These are phyloP conservation scores for Fagus sylvatica DNA, from an alignment of 306 rosid species.

Conservation along the genomic window DNA sequence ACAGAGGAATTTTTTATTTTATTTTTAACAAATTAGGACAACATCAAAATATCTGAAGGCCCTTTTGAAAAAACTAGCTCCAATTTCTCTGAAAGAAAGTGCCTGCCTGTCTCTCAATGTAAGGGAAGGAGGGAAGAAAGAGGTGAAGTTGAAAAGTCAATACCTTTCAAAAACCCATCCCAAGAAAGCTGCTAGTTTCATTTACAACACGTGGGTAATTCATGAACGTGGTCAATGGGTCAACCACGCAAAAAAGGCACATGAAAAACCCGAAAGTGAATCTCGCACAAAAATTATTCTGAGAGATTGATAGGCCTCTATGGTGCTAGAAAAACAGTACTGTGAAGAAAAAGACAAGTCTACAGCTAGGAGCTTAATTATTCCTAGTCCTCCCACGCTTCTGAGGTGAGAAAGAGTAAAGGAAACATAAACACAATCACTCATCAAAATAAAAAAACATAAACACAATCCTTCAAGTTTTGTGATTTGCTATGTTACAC, in stretches of 20 bases:
- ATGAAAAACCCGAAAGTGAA: slow-evolving; percentile 23
- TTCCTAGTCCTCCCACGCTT: slow-evolving; percentile 16
- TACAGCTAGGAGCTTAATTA: slow-evolving; percentile 13
- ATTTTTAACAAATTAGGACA: neutral
- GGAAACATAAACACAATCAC: neutral
- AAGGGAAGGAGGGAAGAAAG: slow-evolving; percentile 17
- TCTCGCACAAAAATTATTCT: slow-evolving; percentile 17
- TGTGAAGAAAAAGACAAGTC: slow-evolving; percentile 27
- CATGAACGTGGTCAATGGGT: slow-evolving; percentile 38
- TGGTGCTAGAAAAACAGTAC: slow-evolving; percentile 6
- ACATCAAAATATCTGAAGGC: neutral
- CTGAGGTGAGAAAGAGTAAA: neutral
- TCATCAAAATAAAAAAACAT: neutral
- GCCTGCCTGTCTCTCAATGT: slow-evolving; percentile 11
- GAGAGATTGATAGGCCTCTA: slow-evolving; percentile 23
- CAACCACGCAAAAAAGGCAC: slow-evolving; percentile 49
- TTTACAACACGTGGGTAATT: slow-evolving; percentile 35
- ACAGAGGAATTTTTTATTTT: neutral
- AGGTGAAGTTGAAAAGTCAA: slow-evolving; percentile 29
- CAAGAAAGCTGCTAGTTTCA: slow-evolving; percentile 2
- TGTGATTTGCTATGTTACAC: neutral
- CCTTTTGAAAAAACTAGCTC: neutral
- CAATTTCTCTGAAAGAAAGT: neutral
- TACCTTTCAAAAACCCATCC: slow-evolving; percentile 33
- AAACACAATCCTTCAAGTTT: neutral